Evolutionary conservation across 2,329 filamentous ascomycete genomes (phyloP).

Genomic region (Rutstroemia sydowiana): DNA sequence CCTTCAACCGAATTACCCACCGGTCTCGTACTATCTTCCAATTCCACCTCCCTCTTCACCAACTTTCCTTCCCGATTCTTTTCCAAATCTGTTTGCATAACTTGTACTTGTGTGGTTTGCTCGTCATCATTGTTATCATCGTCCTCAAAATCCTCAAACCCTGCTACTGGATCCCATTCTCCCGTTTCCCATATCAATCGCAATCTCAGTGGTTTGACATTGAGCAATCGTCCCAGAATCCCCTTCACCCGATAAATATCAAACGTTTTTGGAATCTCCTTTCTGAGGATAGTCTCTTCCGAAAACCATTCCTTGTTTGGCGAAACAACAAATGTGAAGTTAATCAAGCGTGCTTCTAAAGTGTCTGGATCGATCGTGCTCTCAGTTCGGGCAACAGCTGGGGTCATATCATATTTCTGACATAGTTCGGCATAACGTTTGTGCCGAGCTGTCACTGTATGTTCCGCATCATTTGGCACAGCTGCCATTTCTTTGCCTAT

Average conservation of each 20-base stretch:
- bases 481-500: conserved; percentile 69
- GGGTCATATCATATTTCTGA: conserved; percentile 64
- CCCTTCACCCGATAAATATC: conserved; percentile 79
- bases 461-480: conserved; percentile 45
- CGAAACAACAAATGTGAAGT: conserved; percentile 45
- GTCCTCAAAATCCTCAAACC: conserved; percentile 51
- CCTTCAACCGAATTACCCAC: conserved; percentile 80
- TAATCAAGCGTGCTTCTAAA: conserved; percentile 70
- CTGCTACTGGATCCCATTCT: conserved; percentile 74
- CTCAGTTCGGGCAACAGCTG: conserved; percentile 43
- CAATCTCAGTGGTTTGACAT: conserved; percentile 53
- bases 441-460: conserved; percentile 53
- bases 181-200: conserved; percentile 81
- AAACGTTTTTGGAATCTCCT: conserved; percentile 63
- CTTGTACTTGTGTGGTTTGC: background rate
- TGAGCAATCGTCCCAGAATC: conserved; percentile 65
- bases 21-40: conserved; percentile 71
- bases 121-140: conserved; percentile 47
- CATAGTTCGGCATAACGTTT: conserved; percentile 70
- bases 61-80: conserved; percentile 43
- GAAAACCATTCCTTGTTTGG: conserved; percentile 11
- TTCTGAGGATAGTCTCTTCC: conserved; percentile 17
- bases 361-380: conserved; percentile 65
- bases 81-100: background rate
- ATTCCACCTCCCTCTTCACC: conserved; percentile 70